A percentile compares a stretch with the other conserved stretches of the same genome.
Evolutionary conservation across 495 filamentous ascomycete genomes (phyloP).

Genomic region (Penicillium robsamsonii): DNA sequence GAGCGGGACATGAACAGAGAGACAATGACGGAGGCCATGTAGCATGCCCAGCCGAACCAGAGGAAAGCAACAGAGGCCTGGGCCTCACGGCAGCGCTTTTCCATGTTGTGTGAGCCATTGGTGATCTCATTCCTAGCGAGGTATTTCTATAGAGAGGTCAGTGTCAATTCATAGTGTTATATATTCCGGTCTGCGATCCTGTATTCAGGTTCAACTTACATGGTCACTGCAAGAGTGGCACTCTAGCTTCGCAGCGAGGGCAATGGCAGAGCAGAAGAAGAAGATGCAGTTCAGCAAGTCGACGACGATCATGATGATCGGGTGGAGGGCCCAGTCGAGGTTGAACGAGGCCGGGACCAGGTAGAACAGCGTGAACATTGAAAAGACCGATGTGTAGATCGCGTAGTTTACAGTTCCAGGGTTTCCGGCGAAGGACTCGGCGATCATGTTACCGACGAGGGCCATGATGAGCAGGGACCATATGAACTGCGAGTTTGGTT

Average conservation of each 20-base stretch:
- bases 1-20: conserved; percentile 45
- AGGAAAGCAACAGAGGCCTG: conserved; percentile 68
- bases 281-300: conserved; percentile 63
- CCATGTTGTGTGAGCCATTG: conserved; percentile 52
- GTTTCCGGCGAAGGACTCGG: conserved; percentile 53
- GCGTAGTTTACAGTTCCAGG: conserved; percentile 57
- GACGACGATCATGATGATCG: conserved; percentile 53
- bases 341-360: conserved; percentile 55
- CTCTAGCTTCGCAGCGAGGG: conserved; percentile 58
- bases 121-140: conserved; percentile 55
- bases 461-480: conserved; percentile 66
- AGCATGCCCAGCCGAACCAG: conserved; percentile 68
- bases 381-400: conserved; percentile 65
- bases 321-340: conserved; percentile 47
- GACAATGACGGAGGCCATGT: conserved; percentile 52
- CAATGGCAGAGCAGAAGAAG: conserved; percentile 63
- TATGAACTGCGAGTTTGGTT: conserved; percentile 48
- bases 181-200: not conserved
- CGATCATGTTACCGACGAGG: conserved; percentile 67
- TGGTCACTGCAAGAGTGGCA: conserved; percentile 61
- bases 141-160: conserved; percentile 37
- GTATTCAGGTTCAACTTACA: conserved; percentile 40
- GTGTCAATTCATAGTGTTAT: not conserved
- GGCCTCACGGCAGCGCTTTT: conserved; percentile 64
- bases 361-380: conserved; percentile 62